A percentile compares a stretch with the other conserved stretches of the same genome.
These are phyloP conservation scores for Leptographium procerum DNA, from an alignment of 2,329 filamentous ascomycete genomes.

Conservation along the genomic window DNA sequence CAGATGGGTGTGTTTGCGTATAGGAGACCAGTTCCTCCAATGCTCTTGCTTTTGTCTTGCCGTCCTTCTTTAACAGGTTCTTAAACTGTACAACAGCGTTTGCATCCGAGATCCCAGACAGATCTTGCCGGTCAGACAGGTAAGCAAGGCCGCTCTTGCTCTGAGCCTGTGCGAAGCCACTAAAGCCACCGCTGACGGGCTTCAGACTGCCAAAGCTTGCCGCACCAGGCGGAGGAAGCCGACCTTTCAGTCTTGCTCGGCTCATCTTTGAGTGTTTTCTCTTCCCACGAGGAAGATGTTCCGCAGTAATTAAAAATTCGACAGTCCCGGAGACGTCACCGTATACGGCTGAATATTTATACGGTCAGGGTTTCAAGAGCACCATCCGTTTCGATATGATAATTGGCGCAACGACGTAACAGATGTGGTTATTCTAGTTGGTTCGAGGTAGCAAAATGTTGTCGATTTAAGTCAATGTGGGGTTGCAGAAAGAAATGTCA, in stretches of 20 bases:
- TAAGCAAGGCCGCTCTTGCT: conserved; percentile 55
- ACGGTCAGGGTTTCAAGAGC: neutral
- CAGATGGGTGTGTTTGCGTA: conserved; percentile 42
- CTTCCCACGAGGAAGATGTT: neutral
- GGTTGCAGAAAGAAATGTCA: neutral
- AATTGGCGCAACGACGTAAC: neutral
- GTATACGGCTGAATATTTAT: neutral
- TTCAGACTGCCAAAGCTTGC: conserved; percentile 11
- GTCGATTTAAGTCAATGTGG: neutral
- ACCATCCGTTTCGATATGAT: neutral
- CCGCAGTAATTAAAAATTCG: neutral
- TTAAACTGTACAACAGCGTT: conserved; percentile 85
- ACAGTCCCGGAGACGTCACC: neutral
- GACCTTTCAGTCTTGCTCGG: neutral
- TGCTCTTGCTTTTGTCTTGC: conserved; percentile 81
- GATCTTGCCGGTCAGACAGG: conserved; percentile 73
- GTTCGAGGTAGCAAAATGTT: neutral
- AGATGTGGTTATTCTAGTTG: neutral
- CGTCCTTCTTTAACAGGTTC: conserved; percentile 85
- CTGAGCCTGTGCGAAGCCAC: conserved; percentile 33
- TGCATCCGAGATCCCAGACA: conserved; percentile 64
- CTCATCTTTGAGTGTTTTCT: neutral
- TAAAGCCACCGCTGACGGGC: conserved; percentile 20
- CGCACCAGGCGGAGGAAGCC: conserved; percentile 1
- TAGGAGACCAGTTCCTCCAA: conserved; percentile 71